Evolutionary conservation across 129 eudicot genomes (phyloP).

Genomic region (Flaveria robusta): DNA sequence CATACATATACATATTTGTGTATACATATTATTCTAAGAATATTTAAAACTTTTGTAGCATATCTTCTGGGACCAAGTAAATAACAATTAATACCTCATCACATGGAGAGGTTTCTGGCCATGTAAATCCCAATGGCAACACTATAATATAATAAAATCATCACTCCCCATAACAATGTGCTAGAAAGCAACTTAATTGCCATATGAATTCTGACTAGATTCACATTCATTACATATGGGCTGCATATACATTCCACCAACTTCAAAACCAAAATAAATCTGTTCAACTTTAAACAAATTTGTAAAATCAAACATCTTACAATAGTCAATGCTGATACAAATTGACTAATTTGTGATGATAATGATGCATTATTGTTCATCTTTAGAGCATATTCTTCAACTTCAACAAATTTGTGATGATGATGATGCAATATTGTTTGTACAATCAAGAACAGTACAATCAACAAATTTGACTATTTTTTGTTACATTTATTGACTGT

Average conservation of each 20-base stretch:
- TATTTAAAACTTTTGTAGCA: background rate
- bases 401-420: slow-evolving; percentile 25
- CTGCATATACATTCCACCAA: slow-evolving; percentile 33
- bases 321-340: background rate
- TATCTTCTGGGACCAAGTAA: background rate
- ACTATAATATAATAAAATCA: slow-evolving; percentile 11
- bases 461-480: slow-evolving; percentile 14
- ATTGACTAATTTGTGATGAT: slow-evolving; percentile 17
- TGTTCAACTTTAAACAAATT: background rate
- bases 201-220: slow-evolving; percentile 35
- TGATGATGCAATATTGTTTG: slow-evolving; percentile 24
- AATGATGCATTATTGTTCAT: no score
- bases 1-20: no score
- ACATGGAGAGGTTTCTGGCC: slow-evolving; percentile 30
- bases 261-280: slow-evolving; percentile 20
- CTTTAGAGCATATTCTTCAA: slow-evolving; percentile 20
- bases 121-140: slow-evolving; percentile 12
- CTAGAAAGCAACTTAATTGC: slow-evolving; percentile 25
- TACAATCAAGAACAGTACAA: slow-evolving; percentile 30
- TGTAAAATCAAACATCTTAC: background rate
- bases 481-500: slow-evolving; percentile 24
- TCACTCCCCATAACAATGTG: slow-evolving; percentile 21
- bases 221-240: slow-evolving; percentile 26
- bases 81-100: slow-evolving; percentile 17
- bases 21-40: background rate